Evolutionary conservation across 2,329 filamentous ascomycete species (phyloP).

Genomic region (Endoconidiophora laricicola): DNA sequence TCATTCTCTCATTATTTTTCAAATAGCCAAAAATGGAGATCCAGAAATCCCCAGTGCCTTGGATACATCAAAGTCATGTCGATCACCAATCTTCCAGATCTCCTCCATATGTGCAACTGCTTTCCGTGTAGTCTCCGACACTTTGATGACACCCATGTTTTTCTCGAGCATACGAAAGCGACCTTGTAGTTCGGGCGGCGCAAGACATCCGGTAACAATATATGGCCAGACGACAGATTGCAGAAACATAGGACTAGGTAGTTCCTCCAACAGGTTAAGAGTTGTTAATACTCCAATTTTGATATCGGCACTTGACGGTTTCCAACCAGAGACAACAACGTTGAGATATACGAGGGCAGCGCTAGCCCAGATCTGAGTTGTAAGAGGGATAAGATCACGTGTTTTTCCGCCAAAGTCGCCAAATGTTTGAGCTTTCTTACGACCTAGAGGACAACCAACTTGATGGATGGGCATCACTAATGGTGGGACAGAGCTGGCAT

Average conservation of each 20-base stretch:
- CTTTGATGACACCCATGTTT: constrained; percentile 25
- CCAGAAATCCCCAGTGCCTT: constrained; percentile 6
- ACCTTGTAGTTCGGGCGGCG: constrained; percentile 24
- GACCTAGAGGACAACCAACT: constrained; percentile 8
- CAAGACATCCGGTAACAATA: constrained; percentile 27
- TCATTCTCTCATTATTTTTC: background rate
- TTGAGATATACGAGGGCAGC: constrained; percentile 31
- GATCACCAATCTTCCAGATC: constrained; percentile 23
- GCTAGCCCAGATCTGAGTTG: constrained; percentile 29
- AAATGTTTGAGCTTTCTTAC: constrained; percentile 9
- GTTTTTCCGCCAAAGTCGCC: constrained; percentile 10
- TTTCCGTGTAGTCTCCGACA: constrained; percentile 30
- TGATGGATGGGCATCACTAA: constrained; percentile 12
- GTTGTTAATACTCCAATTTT: constrained; percentile 18
- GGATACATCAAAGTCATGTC: constrained; percentile 4
- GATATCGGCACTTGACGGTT: constrained; percentile 28
- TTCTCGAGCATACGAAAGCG: constrained; percentile 26
- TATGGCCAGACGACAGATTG: constrained; percentile 26
- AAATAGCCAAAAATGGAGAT: constrained; percentile 10
- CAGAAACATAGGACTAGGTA: constrained; percentile 21
- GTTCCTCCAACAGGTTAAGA: constrained; percentile 20
- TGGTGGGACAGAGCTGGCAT: constrained; percentile 1
- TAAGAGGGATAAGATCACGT: constrained; percentile 13
- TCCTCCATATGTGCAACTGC: constrained; percentile 29
- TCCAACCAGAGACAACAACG: constrained; percentile 34